A percentile compares a stretch with the other conserved stretches of the same genome.
Evolutionary conservation across 306 rosid species (phyloP).

Genomic region (Citrullus mucosospermus): DNA sequence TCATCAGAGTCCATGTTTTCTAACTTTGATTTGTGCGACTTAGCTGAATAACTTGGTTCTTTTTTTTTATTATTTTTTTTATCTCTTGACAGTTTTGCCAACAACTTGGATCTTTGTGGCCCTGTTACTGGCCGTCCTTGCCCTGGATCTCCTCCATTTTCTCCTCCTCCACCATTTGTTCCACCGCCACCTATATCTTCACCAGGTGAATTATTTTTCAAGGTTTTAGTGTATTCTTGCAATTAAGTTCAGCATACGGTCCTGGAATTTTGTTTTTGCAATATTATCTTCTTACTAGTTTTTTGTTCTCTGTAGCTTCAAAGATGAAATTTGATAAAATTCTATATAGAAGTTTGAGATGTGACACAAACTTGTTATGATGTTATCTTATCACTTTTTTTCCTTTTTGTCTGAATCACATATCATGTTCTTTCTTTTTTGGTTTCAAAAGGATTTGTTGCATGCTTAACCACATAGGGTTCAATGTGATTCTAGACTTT

Average conservation of each 20-base stretch:
- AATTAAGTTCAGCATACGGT: neutral
- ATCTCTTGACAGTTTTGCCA: slow-evolving; percentile 64
- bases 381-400: neutral
- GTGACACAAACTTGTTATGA: neutral
- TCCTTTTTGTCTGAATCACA: neutral
- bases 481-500: neutral
- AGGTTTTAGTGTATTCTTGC: neutral
- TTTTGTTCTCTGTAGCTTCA: neutral
- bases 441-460: neutral
- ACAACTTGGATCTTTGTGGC: slow-evolving; percentile 83
- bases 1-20: slow-evolving; percentile 4
- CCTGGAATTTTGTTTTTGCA: neutral
- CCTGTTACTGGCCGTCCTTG: slow-evolving; percentile 98
- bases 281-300: neutral
- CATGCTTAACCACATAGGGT: neutral
- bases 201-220: slow-evolving; percentile 48
- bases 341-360: neutral
- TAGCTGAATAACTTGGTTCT: slow-evolving; percentile 11
- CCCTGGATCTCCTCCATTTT: slow-evolving; percentile 98
- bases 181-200: slow-evolving; percentile 78
- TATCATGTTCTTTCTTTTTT: neutral
- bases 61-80: neutral
- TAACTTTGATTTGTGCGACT: neutral
- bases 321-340: neutral
- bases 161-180: slow-evolving; percentile 98